Evolutionary conservation across 495 filamentous ascomycete genomes (phyloP).

Genomic region (Talaromyces proteolyticus): DNA sequence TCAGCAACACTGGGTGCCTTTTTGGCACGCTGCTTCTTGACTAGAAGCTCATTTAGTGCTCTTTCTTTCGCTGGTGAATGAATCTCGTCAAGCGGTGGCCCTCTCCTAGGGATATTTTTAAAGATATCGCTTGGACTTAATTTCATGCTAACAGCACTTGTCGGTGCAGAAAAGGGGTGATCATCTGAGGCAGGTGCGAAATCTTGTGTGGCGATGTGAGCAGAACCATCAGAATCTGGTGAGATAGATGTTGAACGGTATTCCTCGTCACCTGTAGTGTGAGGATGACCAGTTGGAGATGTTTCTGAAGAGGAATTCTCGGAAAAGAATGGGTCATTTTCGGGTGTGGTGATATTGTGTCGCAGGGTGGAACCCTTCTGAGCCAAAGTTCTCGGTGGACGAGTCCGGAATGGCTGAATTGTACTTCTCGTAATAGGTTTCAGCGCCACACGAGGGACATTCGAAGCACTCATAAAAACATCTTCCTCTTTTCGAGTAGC

Average conservation of each 20-base stretch:
- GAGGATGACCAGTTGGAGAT: background rate
- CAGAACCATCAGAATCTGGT: background rate
- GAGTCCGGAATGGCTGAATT: constrained; percentile 1
- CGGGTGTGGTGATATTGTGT: background rate
- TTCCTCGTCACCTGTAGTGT: background rate
- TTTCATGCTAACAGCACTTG: background rate
- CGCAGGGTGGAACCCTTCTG: background rate
- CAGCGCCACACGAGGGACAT: background rate
- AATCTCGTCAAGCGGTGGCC: background rate
- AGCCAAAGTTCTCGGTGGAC: background rate
- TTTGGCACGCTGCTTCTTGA: background rate
- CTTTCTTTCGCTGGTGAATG: background rate
- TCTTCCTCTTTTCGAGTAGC: background rate
- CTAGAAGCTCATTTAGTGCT: background rate
- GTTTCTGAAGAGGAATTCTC: background rate
- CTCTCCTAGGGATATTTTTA: background rate
- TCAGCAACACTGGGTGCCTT: constrained; percentile 23
- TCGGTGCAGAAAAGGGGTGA: background rate
- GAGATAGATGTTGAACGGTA: background rate
- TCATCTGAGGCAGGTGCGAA: background rate
- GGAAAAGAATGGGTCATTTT: constrained; percentile 3
- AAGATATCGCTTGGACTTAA: background rate
- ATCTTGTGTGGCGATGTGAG: background rate
- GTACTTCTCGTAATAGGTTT: background rate
- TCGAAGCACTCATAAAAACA: background rate